These are phyloP conservation scores for Colletotrichum viniferum DNA, from an alignment of 2,329 filamentous ascomycete genomes.

Conservation along the genomic window DNA sequence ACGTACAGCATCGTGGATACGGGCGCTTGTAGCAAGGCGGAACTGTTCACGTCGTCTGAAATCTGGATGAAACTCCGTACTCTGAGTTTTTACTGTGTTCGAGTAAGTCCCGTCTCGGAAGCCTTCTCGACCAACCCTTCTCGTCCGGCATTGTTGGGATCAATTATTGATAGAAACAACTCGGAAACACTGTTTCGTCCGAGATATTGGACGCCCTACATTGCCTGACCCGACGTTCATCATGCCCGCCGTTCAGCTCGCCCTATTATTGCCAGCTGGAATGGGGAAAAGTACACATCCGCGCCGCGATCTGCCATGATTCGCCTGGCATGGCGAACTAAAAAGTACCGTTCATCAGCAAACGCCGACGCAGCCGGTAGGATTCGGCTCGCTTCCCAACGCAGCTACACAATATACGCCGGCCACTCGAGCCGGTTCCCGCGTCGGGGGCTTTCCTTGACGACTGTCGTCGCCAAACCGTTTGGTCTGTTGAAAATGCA, in stretches of 20 bases:
- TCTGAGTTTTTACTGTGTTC: background rate
- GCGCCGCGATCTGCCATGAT: background rate
- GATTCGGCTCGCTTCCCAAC: background rate
- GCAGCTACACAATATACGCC: background rate
- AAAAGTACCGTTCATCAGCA: background rate
- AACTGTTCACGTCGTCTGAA: background rate
- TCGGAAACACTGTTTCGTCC: background rate
- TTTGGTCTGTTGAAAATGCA: background rate
- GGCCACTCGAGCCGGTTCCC: background rate
- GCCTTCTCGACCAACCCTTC: background rate
- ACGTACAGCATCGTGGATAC: background rate
- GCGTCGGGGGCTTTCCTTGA: background rate
- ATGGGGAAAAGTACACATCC: background rate
- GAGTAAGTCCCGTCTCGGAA: background rate
- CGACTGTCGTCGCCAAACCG: background rate
- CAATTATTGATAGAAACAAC: background rate
- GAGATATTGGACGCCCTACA: background rate
- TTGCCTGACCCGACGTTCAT: background rate
- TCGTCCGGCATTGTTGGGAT: background rate
- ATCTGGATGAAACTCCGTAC: background rate
- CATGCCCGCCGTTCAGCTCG: background rate
- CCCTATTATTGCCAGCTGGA: background rate
- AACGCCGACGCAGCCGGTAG: constrained; percentile 1
- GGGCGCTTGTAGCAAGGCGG: background rate
- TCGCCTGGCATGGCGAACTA: background rate